Evolutionary conservation across 2,329 filamentous ascomycete genomes (phyloP), one percentile per base, ranked within the genome.

Genomic region (Scytalidium sp.): DNA sequence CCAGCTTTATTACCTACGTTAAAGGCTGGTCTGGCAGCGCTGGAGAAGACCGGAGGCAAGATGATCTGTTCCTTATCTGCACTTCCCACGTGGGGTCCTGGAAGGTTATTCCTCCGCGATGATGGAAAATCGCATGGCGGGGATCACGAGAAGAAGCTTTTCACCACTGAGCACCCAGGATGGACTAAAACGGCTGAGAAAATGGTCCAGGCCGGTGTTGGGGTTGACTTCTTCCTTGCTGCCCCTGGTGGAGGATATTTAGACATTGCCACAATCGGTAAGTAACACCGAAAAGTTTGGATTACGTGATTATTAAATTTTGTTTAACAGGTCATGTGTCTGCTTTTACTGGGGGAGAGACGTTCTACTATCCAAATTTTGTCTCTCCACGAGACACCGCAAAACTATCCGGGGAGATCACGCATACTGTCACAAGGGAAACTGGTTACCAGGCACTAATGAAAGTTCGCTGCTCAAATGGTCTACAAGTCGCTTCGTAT

Each of bases 401-500:
- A 49, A 95, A 93, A 72, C 73, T 99, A 36, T 87, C 86, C 2
- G 81, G 87, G 43, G 94, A 99, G 71, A 84, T 99, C 56, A 83
- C 85, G 58, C 93, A 97, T 63, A 84, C 89, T 1, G 83, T 97
- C 23, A 91, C 85, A 2, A 81, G 94, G 55, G 92, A 97, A 67
- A 96, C 93, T 43, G 94, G 94, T 19, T 97, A 90, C 73, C 93
- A 97, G 70, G 91, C 91, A 19, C 75, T 99, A 60, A 95, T 99
- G 90, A 99, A 99, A 75, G 93, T 99, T 50, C 87, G 94, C 54
- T 99, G 94, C 73, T 97, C 92, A 17, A 99, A 96, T 61, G 94
- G 94, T 17, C 76, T 99, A 46, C 94, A 99, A 66, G 87, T 99
- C 15, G 84, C 90, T 15, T 83, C 84, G n/a, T 99, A 99, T 64